phyloP scores from a whole-genome alignment of 192 early-diverging fungal species.

The Backusella parvicylindrica region DNA sequence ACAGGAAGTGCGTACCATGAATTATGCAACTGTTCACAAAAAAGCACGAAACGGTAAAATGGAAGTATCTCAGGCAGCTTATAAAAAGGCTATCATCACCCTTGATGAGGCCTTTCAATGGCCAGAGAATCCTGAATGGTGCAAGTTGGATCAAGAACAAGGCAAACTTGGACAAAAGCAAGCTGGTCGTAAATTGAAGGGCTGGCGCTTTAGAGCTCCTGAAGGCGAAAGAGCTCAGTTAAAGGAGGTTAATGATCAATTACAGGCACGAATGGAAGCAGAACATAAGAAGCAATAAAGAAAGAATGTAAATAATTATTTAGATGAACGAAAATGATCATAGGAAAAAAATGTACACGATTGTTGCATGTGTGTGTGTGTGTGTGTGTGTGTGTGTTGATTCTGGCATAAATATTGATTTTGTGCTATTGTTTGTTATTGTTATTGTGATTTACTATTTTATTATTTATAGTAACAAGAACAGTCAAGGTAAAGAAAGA shows the following conservation, averaged over 20 bases:
- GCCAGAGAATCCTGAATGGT: slow-evolving; percentile 42
- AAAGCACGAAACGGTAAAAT: slow-evolving; percentile 36
- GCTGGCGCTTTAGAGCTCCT: slow-evolving; percentile 47
- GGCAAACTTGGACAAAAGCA: slow-evolving; percentile 36
- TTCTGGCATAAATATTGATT: background rate
- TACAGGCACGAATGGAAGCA: slow-evolving; percentile 27
- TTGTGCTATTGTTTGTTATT: background rate
- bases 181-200: slow-evolving; percentile 47
- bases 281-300: slow-evolving; percentile 36
- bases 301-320: slow-evolving; percentile 8
- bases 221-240: slow-evolving; percentile 33
- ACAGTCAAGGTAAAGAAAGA: background rate
- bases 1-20: slow-evolving; percentile 86
- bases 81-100: slow-evolving; percentile 62
- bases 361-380: too few species aligned
- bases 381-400: too few species aligned
- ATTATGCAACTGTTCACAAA: slow-evolving; percentile 64
- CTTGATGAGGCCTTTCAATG: slow-evolving; percentile 46
- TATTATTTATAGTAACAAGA: background rate
- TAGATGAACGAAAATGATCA: background rate
- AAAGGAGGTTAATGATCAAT: slow-evolving; percentile 36
- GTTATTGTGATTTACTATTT: background rate
- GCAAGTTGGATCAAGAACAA: slow-evolving; percentile 40
- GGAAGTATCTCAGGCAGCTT: slow-evolving; percentile 33
- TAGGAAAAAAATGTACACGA: background rate